Evolutionary conservation across 768 basidiomycete species (phyloP), one percentile per base, ranked within the genome.

Genomic region (Leccinum barrowsii): DNA sequence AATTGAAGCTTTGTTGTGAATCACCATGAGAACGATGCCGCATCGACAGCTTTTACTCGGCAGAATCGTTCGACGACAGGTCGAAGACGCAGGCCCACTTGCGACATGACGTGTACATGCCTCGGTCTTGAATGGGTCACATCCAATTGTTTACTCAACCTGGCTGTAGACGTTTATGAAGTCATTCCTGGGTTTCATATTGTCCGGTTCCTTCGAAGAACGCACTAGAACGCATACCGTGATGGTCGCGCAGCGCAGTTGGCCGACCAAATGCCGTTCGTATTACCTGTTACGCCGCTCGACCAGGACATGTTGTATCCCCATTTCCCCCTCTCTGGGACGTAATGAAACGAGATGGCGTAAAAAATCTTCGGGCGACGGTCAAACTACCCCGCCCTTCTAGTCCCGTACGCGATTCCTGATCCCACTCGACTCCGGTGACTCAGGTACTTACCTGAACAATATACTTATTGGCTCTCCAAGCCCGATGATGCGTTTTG

Each of bases 341-440:
- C 60, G 63, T 63, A 65, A 68, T 59, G 47, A 62, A 62, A 56
- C 17, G 3, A 47, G 21, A 12, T 22, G 46, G 46, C 46, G 22
- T 13, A 13, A 47, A 47, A 47, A 46, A 35, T 55, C 42, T 6
- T 37, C 6, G 6, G 8, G 48, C 24, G 24, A 50, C 15, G 30
- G 32, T 10, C 40, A 42, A 24, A 47, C 22, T 4, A 24, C 19
- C 40, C 40, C 37, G 15, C 50, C 56, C 21, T 28, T 55, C 21
- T 67, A 61, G 13, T 49, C 34, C 65, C 65, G 34, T 22, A 40
- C 22, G 32, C 24, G 21, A 50, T 13, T 19, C 52, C 3, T 8
- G 32, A 26, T 22, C 15, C 28, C 24, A 30, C 42, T 35, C 48
- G 46, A 52, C 35, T 22, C 40, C 40, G 40, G 40, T 5, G 40